Percentiles rank a stretch among this genome's conserved stretches.
These are phyloP conservation scores for Coniochaeta sp. DNA, from an alignment of 2,329 filamentous ascomycete genomes.

Conservation along the genomic window DNA sequence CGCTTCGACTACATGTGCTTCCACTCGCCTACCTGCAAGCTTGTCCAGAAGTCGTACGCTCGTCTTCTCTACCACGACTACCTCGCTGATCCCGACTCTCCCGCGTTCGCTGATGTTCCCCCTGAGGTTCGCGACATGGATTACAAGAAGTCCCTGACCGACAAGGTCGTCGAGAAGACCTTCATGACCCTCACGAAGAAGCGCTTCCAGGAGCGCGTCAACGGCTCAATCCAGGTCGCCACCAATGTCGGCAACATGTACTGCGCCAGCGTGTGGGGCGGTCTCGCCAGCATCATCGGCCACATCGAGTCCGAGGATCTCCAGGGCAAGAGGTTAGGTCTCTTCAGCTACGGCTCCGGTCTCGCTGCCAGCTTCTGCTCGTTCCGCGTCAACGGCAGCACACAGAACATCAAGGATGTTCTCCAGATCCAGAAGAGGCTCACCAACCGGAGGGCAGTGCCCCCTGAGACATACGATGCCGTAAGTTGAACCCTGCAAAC, in stretches of 20 bases:
- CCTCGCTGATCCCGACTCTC: slow-evolving; percentile 59
- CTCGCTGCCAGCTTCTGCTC: slow-evolving; percentile 67
- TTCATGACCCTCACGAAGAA: slow-evolving; percentile 83
- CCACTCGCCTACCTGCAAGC: slow-evolving; percentile 82
- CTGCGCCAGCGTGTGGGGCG: slow-evolving; percentile 68
- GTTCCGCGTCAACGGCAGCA: slow-evolving; percentile 65
- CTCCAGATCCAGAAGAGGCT: slow-evolving; percentile 66
- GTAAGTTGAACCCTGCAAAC: slow-evolving; percentile 40
- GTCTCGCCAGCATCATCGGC: slow-evolving; percentile 63
- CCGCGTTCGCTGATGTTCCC: slow-evolving; percentile 67
- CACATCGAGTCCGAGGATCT: slow-evolving; percentile 56
- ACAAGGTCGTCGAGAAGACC: slow-evolving; percentile 80
- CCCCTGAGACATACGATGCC: slow-evolving; percentile 67
- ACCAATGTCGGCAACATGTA: slow-evolving; percentile 69
- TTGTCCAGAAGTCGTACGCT: slow-evolving; percentile 78
- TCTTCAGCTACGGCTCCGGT: slow-evolving; percentile 77
- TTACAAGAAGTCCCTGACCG: slow-evolving; percentile 70
- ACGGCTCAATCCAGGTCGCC: slow-evolving; percentile 66
- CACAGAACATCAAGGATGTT: slow-evolving; percentile 58
- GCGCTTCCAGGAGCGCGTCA: slow-evolving; percentile 71
- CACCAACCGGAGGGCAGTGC: slow-evolving; percentile 55
- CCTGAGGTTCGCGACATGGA: slow-evolving; percentile 71
- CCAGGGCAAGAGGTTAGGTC: slow-evolving; percentile 63
- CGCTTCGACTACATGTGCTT: slow-evolving; percentile 79
- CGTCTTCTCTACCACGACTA: slow-evolving; percentile 84